These are phyloP conservation scores for Ophiostoma triangulosporum DNA, from an alignment of 2,329 filamentous ascomycete species.

Conservation along the genomic window DNA sequence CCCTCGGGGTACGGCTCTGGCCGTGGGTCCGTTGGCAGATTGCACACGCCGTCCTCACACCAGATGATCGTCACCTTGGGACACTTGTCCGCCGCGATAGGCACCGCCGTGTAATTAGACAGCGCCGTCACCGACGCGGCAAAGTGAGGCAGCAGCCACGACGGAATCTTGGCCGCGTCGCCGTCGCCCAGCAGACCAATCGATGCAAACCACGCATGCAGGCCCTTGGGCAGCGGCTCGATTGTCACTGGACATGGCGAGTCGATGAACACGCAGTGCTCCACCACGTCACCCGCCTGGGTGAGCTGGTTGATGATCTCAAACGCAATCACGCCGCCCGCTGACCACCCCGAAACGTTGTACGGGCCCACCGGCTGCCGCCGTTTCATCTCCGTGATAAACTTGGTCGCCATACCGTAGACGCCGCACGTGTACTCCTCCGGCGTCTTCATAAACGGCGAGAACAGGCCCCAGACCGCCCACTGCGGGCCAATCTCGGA, in stretches of 20 bases:
- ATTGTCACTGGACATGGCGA: constrained; percentile 53
- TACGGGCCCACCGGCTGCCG: constrained; percentile 58
- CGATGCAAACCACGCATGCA: constrained; percentile 59
- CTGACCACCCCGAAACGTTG: constrained; percentile 60
- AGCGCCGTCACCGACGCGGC: constrained; percentile 53
- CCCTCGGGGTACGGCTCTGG: constrained; percentile 46
- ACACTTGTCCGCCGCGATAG: constrained; percentile 43
- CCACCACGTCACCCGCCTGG: constrained; percentile 41
- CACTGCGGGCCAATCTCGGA: constrained; percentile 33
- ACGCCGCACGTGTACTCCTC: constrained; percentile 53
- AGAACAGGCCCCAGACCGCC: constrained; percentile 48
- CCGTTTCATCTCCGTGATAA: constrained; percentile 55
- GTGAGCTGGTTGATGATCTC: constrained; percentile 50
- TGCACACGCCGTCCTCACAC: constrained; percentile 62
- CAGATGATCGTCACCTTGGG: constrained; percentile 54
- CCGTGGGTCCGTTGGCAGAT: constrained; percentile 49
- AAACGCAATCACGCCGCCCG: constrained; percentile 59
- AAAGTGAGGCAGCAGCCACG: constrained; percentile 66
- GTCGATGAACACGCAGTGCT: constrained; percentile 51
- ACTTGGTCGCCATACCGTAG: constrained; percentile 49
- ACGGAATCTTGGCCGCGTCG: constrained; percentile 46
- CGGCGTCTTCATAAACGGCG: constrained; percentile 57
- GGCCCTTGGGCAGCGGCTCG: constrained; percentile 47
- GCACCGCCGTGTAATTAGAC: constrained; percentile 53
- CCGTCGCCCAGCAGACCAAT: constrained; percentile 56